Evolutionary conservation across 2,329 filamentous ascomycete genomes (phyloP), one percentile per base, ranked within the genome.

Genomic region (Aspergillus sp.): DNA sequence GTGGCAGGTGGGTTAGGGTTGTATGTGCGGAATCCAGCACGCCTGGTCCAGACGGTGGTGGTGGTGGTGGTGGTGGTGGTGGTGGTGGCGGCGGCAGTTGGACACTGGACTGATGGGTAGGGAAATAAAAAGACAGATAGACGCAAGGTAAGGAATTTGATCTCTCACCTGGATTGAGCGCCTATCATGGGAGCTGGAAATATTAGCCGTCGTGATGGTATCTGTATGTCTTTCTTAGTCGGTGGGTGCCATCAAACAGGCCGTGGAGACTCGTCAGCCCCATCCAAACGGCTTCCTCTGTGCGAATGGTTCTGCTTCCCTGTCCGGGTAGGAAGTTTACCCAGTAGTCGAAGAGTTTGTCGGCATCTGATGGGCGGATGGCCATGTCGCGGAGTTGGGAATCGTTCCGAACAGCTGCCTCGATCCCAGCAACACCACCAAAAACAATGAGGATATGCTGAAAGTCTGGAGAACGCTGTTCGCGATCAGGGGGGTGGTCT

Each of bases 221-320:
- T 27, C 25, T 48, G 36, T 27, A 60, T 27, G 53, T 21, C 32
- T 36, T 44, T 21, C 44, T 62, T 21, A 53, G 47, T 15, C 51
- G 64, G 47, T 63, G 64, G 51, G 66, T 72, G 8, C 57, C 59
- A 48, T 71, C 60, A 17, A 71, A 85, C 82, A 89, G 60, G 61
- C 79, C 81, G 70, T 87, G 84, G 71, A 95, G 71, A 2, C 86
- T 86, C 69, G 88, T 88, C 72, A 96, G 74, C 0, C 88, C 90
- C 71, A 95, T 85, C 78, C 90, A 90, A 17, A 96, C 77, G 1
- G 91, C 91, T 77, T 96, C 92, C 68, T 96, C 91, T 0, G 91
- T 95, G 63, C 90, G 81, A 63, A 96, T 94, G 1, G 88, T 92
- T 68, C 91, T 82, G 72, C 90, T 94, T 0, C 91, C 91, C 74